Evolutionary conservation across 768 basidiomycete species (phyloP), one percentile per base, ranked within the genome.

Genomic region (Tylopilus plumbeoviolaceoides): DNA sequence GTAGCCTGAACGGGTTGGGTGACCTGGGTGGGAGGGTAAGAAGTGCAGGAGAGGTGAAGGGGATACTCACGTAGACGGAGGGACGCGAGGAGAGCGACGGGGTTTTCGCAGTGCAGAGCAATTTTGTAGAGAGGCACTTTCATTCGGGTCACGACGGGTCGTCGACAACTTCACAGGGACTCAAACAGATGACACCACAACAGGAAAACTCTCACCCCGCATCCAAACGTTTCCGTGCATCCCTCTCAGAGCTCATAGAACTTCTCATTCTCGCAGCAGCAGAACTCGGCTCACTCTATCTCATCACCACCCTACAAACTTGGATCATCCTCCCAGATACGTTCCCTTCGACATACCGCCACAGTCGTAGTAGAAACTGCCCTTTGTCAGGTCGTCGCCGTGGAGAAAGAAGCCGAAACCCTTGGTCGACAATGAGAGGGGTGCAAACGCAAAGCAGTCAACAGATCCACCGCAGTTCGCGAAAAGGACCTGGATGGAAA

Each of bases 321-420:
- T 98, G 97, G 97, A 84, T 98, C 23, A 83, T 90, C 91, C 0
- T 95, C 94, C 4, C 92, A 91, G 55, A 86, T 98, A 31, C 88
- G 97, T 41, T 91, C 91, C 57, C 95, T 99, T 68, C 82, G 97
- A 17, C 95, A 99, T 67, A 98, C 97, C 0, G 89, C 94, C 1
- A 98, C 95, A 2, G 90, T 95, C 38, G 77, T 98, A 61, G 78
- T 93, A 38, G 89, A 95, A 69, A 86, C 87, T 5, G 92, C 91
- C 0, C 75, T 98, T 1, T 92, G 89, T 65, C 85, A 89, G 50
- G 92, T 97, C 10, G 90, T 91, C 1, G 84, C 79, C 14, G 86
- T 94, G 2, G 87, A 92, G 60, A 94, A 95, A 68, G 93, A 97
- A 64, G 84, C 90, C 0, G 88, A 88, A 57, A 80, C 89, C 10